Conservation (phyloP, 345 rosid species). For the Litchi chinensis region DNA sequence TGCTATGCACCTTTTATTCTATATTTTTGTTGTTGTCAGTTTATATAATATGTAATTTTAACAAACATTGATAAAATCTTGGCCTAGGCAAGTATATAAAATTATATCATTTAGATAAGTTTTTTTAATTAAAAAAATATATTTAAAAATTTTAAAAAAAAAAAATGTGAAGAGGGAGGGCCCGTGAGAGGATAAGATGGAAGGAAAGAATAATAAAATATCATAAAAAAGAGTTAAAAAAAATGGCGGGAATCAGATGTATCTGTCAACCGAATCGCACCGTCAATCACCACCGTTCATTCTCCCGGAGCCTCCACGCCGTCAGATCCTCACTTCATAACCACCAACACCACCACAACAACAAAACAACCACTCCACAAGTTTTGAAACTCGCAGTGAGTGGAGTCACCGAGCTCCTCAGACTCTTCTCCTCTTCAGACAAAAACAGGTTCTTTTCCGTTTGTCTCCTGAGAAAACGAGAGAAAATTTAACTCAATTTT, state of each 20-base stretch:
- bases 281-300: slow-evolving; percentile 1
- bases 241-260: slow-evolving; percentile 45
- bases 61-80: too few species aligned
- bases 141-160: too few species aligned
- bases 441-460: slow-evolving; percentile 38
- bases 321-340: slow-evolving; percentile 41
- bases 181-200: neutral
- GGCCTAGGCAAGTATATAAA: too few species aligned
- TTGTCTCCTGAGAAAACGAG: slow-evolving; percentile 20
- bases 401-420: slow-evolving; percentile 74
- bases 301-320: slow-evolving; percentile 38
- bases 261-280: slow-evolving; percentile 15
- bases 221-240: neutral
- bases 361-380: slow-evolving; percentile 42
- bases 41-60: too few species aligned
- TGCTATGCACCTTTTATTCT: too few species aligned
- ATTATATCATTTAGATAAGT: too few species aligned
- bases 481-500: neutral
- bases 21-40: too few species aligned
- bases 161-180: too few species aligned
- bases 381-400: slow-evolving; percentile 62
- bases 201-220: neutral
- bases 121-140: too few species aligned
- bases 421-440: slow-evolving; percentile 48
- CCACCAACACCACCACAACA: neutral